Conservation (phyloP, 495 filamentous ascomycete species). For the Xylaria longipes region DNA sequence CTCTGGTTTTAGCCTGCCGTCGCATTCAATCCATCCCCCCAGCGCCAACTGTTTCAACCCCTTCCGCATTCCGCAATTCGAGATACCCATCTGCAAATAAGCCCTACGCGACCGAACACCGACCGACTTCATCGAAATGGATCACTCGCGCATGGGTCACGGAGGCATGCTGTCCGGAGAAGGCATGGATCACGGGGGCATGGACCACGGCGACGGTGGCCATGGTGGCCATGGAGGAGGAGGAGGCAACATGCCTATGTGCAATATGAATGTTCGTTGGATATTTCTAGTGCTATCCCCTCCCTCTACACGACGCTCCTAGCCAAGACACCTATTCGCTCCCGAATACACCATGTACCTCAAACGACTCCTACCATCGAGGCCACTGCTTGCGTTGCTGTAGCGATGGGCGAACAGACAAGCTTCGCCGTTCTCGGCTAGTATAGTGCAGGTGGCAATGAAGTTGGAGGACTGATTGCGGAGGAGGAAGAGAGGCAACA, state of each 20-base stretch:
- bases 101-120: neutral
- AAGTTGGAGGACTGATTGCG: neutral
- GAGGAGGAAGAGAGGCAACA: neutral
- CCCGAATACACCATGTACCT: neutral
- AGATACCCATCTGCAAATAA: conserved; percentile 1
- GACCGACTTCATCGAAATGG: conserved; percentile 11
- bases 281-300: conserved; percentile 3
- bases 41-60: conserved; percentile 2
- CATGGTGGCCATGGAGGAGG: conserved; percentile 42
- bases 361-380: neutral
- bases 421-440: neutral
- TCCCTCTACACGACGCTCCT: conserved; percentile 15
- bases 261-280: conserved; percentile 81
- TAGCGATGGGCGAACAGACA: neutral
- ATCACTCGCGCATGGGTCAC: conserved; percentile 48
- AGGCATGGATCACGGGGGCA: conserved; percentile 54
- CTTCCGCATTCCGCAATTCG: neutral
- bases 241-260: conserved; percentile 48
- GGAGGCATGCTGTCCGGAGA: too few relatives aligned
- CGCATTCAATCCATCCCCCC: neutral
- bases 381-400: neutral
- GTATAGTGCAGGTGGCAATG: conserved; percentile 17
- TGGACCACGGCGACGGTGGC: conserved; percentile 65
- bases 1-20: neutral
- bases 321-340: conserved; percentile 10